phyloP scores from a whole-genome alignment of 1,284 basidiomycete genomes.

The Irpex lacteus region DNA sequence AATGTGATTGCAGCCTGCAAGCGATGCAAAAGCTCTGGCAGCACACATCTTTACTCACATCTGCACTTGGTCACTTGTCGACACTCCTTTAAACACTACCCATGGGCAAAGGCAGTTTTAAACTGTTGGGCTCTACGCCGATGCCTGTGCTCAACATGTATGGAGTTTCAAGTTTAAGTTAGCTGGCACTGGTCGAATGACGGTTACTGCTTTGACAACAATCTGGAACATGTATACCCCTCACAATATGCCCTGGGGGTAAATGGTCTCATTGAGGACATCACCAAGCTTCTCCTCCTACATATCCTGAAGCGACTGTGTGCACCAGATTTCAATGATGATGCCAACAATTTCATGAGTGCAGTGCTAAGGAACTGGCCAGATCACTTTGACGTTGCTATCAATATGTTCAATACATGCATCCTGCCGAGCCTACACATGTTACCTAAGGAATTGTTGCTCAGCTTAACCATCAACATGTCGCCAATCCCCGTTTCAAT shows the following conservation, averaged over 20 bases:
- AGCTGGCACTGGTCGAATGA: no score
- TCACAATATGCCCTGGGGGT: slow-evolving; percentile 18
- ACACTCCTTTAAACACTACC: no score
- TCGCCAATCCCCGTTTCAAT: background rate
- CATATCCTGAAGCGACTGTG: slow-evolving; percentile 28
- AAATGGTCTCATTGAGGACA: slow-evolving; percentile 34
- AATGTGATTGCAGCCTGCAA: no score
- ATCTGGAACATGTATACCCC: no score
- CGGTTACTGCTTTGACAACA: no score
- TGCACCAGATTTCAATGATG: slow-evolving; percentile 24
- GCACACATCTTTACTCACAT: no score
- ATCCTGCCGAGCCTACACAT: slow-evolving; percentile 23
- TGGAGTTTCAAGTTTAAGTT: no score
- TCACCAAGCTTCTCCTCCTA: slow-evolving; percentile 30
- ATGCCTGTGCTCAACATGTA: no score
- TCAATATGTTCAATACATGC: slow-evolving; percentile 26
- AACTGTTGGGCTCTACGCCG: no score
- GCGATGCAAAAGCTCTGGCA: no score
- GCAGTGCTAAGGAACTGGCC: slow-evolving; percentile 26
- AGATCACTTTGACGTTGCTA: slow-evolving; percentile 28
- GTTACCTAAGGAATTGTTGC: slow-evolving; percentile 28
- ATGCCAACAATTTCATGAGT: slow-evolving; percentile 21
- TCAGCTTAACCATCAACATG: slow-evolving; percentile 24
- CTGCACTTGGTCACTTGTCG: no score
- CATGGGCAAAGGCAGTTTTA: no score